phyloP scores from a whole-genome alignment of 768 basidiomycete species.

The Lactarius hengduanensis region DNA sequence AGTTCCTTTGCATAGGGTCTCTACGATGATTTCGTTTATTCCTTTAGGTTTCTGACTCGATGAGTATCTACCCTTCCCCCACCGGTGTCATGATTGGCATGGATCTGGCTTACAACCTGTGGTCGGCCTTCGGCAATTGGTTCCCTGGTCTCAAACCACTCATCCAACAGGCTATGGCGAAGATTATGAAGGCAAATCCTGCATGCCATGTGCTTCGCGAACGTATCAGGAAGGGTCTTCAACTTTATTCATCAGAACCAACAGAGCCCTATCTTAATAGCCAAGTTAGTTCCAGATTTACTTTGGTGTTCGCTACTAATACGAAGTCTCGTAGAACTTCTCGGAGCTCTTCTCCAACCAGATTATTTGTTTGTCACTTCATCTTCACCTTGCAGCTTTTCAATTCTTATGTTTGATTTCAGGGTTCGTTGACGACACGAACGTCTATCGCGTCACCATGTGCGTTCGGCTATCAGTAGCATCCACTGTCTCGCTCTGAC shows the following conservation, averaged over 20 bases:
- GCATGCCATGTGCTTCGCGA: constrained; percentile 96
- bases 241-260: constrained; percentile 97
- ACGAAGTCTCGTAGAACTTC: constrained; percentile 56
- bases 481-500: constrained; percentile 19
- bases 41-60: constrained; percentile 82
- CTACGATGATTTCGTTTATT: constrained; percentile 5
- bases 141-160: constrained; percentile 99
- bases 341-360: constrained; percentile 97
- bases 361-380: constrained; percentile 73
- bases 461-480: constrained; percentile 35
- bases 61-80: constrained; percentile 99
- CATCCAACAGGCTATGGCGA: constrained; percentile 98
- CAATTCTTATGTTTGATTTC: constrained; percentile 17
- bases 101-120: constrained; percentile 97
- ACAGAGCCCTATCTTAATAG: constrained; percentile 99
- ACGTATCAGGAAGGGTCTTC: constrained; percentile 97
- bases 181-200: constrained; percentile 99
- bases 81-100: constrained; percentile 99
- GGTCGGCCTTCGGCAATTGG: constrained; percentile 99
- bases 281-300: constrained; percentile 47
- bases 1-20: background rate
- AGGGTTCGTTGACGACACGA: constrained; percentile 99
- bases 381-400: constrained; percentile 3
- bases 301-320: constrained; percentile 16
- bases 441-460: constrained; percentile 99